Percentiles rank a stretch among this genome's conserved stretches.
phyloP scores from a whole-genome alignment of 208 protist species.

The Angomonas desouzai region DNA sequence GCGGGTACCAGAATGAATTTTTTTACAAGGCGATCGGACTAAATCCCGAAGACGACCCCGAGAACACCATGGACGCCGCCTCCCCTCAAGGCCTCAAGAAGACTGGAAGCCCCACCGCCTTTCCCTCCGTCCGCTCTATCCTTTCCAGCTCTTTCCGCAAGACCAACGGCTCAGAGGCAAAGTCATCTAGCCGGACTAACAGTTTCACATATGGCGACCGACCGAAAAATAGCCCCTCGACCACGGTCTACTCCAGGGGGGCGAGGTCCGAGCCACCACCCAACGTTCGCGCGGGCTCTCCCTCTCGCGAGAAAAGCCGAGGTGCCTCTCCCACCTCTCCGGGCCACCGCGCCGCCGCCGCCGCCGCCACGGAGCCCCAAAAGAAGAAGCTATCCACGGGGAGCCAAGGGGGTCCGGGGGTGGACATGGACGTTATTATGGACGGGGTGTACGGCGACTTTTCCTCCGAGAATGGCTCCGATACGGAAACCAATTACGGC shows the following conservation, averaged over 20 bases:
- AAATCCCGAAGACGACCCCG: conserved; percentile 2
- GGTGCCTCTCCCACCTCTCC: too few relatives aligned
- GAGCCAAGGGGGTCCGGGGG: too few relatives aligned
- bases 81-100: background rate
- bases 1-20: background rate
- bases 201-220: background rate
- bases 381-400: too few relatives aligned
- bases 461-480: too few relatives aligned
- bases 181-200: background rate
- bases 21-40: conserved; percentile 4
- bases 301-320: too few relatives aligned
- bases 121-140: background rate
- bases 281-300: too few relatives aligned
- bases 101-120: background rate
- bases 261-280: background rate
- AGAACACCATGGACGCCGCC: background rate
- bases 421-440: background rate
- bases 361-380: too few relatives aligned
- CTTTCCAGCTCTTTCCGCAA: background rate
- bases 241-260: background rate
- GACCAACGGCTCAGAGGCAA: background rate
- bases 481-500: too few relatives aligned
- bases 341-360: too few relatives aligned
- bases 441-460: background rate
- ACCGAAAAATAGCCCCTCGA: background rate